phyloP scores from a whole-genome alignment of 345 rosid species.

The Tarenaya hassleriana region DNA sequence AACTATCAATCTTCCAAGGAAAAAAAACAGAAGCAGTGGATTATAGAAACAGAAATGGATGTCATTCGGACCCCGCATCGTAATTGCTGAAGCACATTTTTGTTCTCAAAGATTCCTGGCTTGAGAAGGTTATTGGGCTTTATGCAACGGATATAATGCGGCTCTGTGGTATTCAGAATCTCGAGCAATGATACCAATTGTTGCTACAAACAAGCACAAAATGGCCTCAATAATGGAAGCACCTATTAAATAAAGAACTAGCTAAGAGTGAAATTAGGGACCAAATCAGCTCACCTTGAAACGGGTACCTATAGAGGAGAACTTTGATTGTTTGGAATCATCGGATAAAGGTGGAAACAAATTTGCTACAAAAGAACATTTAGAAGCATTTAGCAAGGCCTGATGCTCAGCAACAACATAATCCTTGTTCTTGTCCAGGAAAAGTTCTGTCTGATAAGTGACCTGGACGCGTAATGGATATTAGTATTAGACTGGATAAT shows the following conservation, averaged over 20 bases:
- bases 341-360: conserved; percentile 78
- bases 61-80: conserved; percentile 75
- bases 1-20: not conserved
- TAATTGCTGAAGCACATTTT: conserved; percentile 81
- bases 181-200: conserved; percentile 86
- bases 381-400: conserved; percentile 77
- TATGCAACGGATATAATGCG: conserved; percentile 96
- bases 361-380: conserved; percentile 75
- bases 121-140: conserved; percentile 96
- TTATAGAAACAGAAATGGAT: conserved; percentile 2
- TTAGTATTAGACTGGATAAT: conserved; percentile 15
- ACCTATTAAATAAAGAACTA: conserved; percentile 7
- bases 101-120: conserved; percentile 93
- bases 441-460: conserved; percentile 89
- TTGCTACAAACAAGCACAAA: conserved; percentile 55
- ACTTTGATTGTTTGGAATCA: conserved; percentile 82
- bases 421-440: conserved; percentile 98
- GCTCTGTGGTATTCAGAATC: conserved; percentile 91
- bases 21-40: conserved; percentile 16
- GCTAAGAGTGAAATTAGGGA: conserved; percentile 16
- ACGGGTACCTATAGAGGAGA: conserved; percentile 99
- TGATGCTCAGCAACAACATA: conserved; percentile 99
- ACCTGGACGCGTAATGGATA: conserved; percentile 46
- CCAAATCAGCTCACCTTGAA: conserved; percentile 61
- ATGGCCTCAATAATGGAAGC: conserved; percentile 11